Conservation (phyloP, 306 rosid genomes). For the Hylodesmum podocarpum region DNA sequence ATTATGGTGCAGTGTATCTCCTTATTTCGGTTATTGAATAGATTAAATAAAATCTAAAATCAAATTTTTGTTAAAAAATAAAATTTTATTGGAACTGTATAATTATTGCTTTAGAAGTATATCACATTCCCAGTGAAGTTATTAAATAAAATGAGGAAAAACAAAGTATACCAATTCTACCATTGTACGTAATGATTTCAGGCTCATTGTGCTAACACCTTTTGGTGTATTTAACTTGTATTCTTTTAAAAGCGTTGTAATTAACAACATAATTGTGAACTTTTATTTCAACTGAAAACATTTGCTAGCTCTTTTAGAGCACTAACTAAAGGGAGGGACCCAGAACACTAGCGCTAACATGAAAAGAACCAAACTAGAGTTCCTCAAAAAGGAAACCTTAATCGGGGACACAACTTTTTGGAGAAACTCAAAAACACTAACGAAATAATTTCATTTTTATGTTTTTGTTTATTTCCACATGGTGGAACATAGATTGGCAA, state of each 20-base stretch:
- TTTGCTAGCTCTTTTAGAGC: conserved; percentile 34
- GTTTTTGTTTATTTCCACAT: background rate
- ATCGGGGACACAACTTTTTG: background rate
- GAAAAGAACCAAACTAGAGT: background rate
- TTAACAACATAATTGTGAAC: conserved; percentile 1
- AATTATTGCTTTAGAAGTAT: too few species aligned
- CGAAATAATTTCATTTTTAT: too few species aligned
- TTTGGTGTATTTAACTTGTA: background rate
- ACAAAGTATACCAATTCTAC: background rate
- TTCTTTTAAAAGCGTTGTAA: conserved; percentile 18
- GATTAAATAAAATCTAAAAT: too few species aligned
- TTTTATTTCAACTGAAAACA: conserved; percentile 19
- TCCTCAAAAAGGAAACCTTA: background rate
- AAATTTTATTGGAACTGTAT: too few species aligned
- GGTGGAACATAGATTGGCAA: background rate
- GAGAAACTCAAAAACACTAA: background rate
- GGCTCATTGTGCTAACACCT: conserved; percentile 15
- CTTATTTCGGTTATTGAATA: too few species aligned
- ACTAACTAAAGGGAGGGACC: conserved; percentile 42
- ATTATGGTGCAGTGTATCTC: too few species aligned
- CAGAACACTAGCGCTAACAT: conserved; percentile 19
- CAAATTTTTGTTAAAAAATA: too few species aligned
- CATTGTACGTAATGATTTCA: conserved; percentile 1
- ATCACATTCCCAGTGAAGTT: too few species aligned
- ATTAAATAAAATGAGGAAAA: background rate